Conservation (phyloP, 768 basidiomycete species). For the Leccinum fibrillosum region DNA sequence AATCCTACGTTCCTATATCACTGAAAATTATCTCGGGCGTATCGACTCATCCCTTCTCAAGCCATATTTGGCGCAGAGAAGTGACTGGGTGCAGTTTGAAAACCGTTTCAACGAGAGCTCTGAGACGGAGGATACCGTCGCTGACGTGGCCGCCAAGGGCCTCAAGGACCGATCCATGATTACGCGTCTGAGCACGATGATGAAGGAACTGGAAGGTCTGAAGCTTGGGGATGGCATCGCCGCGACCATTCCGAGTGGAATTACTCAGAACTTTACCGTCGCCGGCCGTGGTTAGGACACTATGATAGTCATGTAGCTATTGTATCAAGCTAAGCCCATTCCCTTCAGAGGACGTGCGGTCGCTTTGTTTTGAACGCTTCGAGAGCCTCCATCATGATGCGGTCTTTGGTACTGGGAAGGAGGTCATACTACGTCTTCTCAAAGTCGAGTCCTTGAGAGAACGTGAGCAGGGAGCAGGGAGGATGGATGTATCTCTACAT, state of each 20-base stretch:
- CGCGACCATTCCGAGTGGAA: conserved; percentile 56
- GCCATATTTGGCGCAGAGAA: conserved; percentile 87
- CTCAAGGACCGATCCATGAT: conserved; percentile 60
- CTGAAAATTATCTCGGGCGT: conserved; percentile 87
- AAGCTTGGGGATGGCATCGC: conserved; percentile 55
- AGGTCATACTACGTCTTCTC: conserved; percentile 84
- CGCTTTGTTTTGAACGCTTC: conserved; percentile 85
- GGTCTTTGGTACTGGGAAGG: conserved; percentile 72
- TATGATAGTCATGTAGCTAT: neutral
- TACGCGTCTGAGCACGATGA: conserved; percentile 75
- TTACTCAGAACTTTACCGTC: conserved; percentile 53
- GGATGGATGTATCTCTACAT: neutral
- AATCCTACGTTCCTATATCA: conserved; percentile 92
- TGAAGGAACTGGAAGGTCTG: conserved; percentile 80
- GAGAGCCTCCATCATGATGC: conserved; percentile 64
- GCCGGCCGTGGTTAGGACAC: conserved; percentile 40
- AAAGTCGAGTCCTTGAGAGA: conserved; percentile 74
- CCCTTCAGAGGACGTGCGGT: conserved; percentile 73
- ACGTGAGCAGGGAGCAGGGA: neutral
- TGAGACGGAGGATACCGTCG: conserved; percentile 40
- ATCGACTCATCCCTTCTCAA: conserved; percentile 84
- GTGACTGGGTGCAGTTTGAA: conserved; percentile 87
- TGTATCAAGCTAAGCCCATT: conserved; percentile 37
- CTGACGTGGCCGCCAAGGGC: conserved; percentile 39
- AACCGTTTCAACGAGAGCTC: conserved; percentile 69